Conservation (phyloP, 352 stramenopile species). For the Pythium graminicola region DNA sequence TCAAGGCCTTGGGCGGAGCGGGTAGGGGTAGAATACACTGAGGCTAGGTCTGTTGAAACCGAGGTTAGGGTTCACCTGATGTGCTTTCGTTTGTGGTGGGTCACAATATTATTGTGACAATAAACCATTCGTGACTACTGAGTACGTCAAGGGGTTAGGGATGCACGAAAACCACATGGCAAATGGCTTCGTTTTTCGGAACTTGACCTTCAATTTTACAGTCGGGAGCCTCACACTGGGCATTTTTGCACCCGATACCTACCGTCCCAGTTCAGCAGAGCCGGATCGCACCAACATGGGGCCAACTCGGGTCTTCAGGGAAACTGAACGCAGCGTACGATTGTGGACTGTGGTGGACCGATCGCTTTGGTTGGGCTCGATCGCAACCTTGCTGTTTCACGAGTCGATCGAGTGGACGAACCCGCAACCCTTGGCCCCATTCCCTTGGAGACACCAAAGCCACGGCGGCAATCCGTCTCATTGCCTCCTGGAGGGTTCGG, state of each 20-base stretch:
- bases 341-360: constrained; percentile 14
- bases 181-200: constrained; percentile 3
- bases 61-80: constrained; percentile 6
- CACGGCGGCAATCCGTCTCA: constrained; percentile 4
- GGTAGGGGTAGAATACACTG: constrained; percentile 7
- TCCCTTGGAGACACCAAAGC: neutral
- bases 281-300: constrained; percentile 5
- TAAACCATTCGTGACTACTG: neutral
- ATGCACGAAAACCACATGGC: constrained; percentile 7
- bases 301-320: too few relatives aligned
- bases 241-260: neutral
- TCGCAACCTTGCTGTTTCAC: constrained; percentile 4
- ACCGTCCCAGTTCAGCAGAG: constrained; percentile 14
- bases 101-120: neutral
- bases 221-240: too few relatives aligned
- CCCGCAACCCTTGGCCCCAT: neutral
- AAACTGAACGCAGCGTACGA: constrained; percentile 18
- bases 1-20: constrained; percentile 4
- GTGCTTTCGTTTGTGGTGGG: too few relatives aligned
- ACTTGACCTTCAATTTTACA: too few relatives aligned
- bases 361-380: neutral
- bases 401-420: neutral
- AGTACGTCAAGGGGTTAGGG: constrained; percentile 4
- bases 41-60: neutral
- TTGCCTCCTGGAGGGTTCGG: constrained; percentile 7